phyloP scores from a whole-genome alignment of 208 protist species.

The Trichomonas tenax region DNA sequence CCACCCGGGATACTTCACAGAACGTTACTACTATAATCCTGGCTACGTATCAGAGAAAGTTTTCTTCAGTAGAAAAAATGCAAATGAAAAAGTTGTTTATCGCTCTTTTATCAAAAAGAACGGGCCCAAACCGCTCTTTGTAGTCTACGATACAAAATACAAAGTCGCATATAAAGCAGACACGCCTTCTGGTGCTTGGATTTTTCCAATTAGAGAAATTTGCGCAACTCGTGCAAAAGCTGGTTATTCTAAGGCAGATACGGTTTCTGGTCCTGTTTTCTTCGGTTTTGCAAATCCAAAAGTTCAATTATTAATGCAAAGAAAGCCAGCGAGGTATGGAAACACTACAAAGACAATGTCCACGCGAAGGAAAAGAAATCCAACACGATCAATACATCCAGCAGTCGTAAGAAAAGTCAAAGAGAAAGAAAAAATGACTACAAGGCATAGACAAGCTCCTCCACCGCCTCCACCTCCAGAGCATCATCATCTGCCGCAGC shows the following conservation, averaged over 20 bases:
- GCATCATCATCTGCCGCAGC: too few relatives aligned
- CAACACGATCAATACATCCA: background rate
- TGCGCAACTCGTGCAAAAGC: background rate
- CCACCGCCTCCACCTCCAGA: background rate
- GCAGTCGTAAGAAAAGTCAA: background rate
- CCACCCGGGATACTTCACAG: background rate
- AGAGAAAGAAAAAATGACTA: background rate
- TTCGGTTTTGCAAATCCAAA: background rate
- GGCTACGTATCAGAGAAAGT: background rate
- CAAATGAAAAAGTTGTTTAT: background rate
- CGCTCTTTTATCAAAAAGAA: background rate
- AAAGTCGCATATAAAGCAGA: background rate
- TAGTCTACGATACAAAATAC: background rate
- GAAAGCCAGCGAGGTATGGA: background rate
- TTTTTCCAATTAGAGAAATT: background rate
- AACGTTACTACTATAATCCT: background rate
- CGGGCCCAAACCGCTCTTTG: background rate
- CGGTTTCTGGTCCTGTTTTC: background rate
- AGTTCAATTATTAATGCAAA: background rate
- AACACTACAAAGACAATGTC: background rate
- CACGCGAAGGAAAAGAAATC: background rate
- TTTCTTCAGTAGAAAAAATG: background rate
- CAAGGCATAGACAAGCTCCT: background rate
- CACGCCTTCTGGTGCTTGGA: background rate
- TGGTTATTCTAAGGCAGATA: background rate